These are phyloP conservation scores for Berberis thunbergii DNA, from an alignment of 164 flowering plant genomes.

Conservation along the genomic window DNA sequence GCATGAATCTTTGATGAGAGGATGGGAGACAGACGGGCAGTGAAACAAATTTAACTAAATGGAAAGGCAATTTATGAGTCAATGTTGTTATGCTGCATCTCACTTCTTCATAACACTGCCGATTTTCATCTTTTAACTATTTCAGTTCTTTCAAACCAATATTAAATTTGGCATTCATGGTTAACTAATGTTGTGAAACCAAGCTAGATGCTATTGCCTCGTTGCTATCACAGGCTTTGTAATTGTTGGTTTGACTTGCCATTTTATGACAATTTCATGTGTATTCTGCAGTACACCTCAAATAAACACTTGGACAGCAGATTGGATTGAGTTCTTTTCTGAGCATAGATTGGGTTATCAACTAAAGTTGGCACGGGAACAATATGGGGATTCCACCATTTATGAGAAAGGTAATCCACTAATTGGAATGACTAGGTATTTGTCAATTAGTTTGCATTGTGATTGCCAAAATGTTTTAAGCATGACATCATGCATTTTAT, in stretches of 20 bases:
- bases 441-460: not conserved
- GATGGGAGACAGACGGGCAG: too few species aligned
- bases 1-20: too few species aligned
- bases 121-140: too few species aligned
- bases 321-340: conserved; percentile 79
- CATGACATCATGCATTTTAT: conserved; percentile 1
- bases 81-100: too few species aligned
- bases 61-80: too few species aligned
- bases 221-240: not conserved
- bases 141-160: too few species aligned
- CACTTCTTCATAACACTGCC: too few species aligned
- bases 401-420: conserved; percentile 66
- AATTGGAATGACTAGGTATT: not conserved
- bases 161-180: too few species aligned
- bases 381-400: conserved; percentile 66
- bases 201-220: not conserved
- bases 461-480: not conserved
- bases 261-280: conserved; percentile 3
- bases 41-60: too few species aligned
- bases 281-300: conserved; percentile 69
- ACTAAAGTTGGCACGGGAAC: conserved; percentile 60
- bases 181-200: not conserved
- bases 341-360: conserved; percentile 93
- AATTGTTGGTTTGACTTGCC: not conserved
- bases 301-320: conserved; percentile 82